Conservation (phyloP, 2,329 filamentous ascomycete genomes). For the Fusarium drepaniforme region DNA sequence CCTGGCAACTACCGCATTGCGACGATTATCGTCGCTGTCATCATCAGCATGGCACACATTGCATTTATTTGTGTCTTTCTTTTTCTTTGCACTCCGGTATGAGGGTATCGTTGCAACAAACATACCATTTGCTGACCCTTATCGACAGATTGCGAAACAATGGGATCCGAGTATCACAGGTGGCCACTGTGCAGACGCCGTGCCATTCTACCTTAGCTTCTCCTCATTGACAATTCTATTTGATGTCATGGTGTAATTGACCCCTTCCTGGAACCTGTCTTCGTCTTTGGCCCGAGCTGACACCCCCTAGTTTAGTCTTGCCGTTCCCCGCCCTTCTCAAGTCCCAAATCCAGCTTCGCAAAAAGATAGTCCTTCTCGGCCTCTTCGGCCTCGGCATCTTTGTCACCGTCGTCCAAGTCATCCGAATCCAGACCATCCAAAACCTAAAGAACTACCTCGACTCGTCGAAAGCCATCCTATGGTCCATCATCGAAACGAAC, state of each 20-base stretch:
- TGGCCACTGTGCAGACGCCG: conserved; percentile 51
- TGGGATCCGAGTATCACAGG: conserved; percentile 53
- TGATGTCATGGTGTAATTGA: conserved; percentile 52
- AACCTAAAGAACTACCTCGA: conserved; percentile 57
- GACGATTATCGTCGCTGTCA: conserved; percentile 48
- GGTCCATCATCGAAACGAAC: conserved; percentile 57
- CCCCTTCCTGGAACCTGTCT: no score
- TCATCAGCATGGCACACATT: conserved; percentile 53
- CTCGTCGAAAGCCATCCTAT: conserved; percentile 54
- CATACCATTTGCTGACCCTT: background rate
- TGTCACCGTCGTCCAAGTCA: conserved; percentile 60
- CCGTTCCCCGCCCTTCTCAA: background rate
- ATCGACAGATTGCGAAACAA: conserved; percentile 46
- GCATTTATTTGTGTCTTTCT: conserved; percentile 49
- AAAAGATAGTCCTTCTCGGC: conserved; percentile 54
- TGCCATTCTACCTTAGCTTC: conserved; percentile 57
- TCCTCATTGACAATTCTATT: conserved; percentile 54
- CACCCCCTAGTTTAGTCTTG: background rate
- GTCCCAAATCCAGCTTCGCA: conserved; percentile 32
- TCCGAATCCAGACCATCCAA: conserved; percentile 60
- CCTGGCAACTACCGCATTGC: conserved; percentile 50
- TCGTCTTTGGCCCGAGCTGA: no score
- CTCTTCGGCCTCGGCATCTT: conserved; percentile 61
- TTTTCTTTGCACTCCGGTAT: conserved; percentile 50
- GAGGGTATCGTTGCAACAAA: background rate